Base-by-base conservation (phyloP, 257 asterid genomes). In the Penstemon newberryi region DNA sequence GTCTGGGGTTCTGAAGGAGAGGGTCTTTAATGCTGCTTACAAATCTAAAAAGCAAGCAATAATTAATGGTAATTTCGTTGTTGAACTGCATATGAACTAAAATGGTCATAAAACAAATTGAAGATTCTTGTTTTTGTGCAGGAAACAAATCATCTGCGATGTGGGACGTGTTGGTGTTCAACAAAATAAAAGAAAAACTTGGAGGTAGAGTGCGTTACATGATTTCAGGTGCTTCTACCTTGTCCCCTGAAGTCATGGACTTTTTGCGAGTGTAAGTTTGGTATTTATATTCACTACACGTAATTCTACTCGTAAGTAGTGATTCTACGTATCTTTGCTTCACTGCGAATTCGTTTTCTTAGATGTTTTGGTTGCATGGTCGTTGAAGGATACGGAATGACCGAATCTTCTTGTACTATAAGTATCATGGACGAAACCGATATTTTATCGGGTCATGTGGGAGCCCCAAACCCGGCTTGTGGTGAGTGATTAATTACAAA, bases 181-280 rank as follows among this genome's bases (percentile, higher is more conserved):
- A 93, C 75, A 93, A 93, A 83, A 93, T 90, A 81, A 93, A 90
- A 82, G 89, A 82, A 60, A 93, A 79, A 75, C 94, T 93, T 69
- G 98, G 98, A 64, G 98, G 98, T 12, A 85, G 97, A 57, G 96
- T 93, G 60, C 93, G 96, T 62, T 83, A 84, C 84, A 71, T 90
- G 96, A 79, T 89, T 76, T 88, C 97, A 44, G 98, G 98, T 79
- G 98, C 98, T 76, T 93, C 98, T 39, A 97, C 98, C 40, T 75
- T 93, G 87, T 93, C 98, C 65, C 95, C 98, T 67, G 97, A 93
- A 56, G 91, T 90, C 70, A 75, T 93, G 96, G 98, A 93, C 79
- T 93, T 93, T 75, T 76, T 93, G 73, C 84, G 87, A 82, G 96
- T 90, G 98, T 93, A 85, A 86, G 98, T 84, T 70, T 37, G 60